Base-by-base conservation (phyloP, 176 grass and related monocot genomes). In the Tillandsia leiboldiana region DNA sequence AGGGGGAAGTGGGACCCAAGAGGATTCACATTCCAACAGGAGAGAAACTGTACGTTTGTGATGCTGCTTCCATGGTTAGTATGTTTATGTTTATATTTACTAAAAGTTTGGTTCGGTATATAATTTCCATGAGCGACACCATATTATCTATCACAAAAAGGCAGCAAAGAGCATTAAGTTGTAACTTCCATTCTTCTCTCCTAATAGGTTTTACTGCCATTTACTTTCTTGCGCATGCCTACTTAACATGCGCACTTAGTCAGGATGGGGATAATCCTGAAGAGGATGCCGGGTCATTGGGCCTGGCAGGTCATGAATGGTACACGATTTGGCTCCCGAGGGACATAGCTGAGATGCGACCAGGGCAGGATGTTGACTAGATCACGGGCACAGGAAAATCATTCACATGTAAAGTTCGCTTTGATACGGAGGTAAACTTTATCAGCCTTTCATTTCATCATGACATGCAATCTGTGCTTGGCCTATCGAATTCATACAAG, bases 191-290 rank as follows among this genome's bases (percentile, higher is more conserved):
- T 14, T 1, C 8, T 58, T 18, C 1, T 3, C 50, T 26, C 9
- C 50, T 33, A 10, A 72, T 65, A 74, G n/a, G 59, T 26, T 6
- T n/a, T 13, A 53, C 7, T 76, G 9, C 48, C 23, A 12, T 72
- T 24, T 24, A 24, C 9, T 78, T 63, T 62, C 26, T 33, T 78
- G 74, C 29, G 3, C 29, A 33, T 33, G 29, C 2, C 3, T 5
- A 33, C 29, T 33, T 33, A 33, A 68, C 84, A 97, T 89, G 94
- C 24, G 24, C 24, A 97, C 68, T 83, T 97, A 78, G 94, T 92
- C 28, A 89, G 94, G 7, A 97, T 97, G 94, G 89, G 94, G 67
- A 97, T 97, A 28, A 81, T 97, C 74, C 79, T 49, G 86, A 86
- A 7, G 89, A 90, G 63, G 94, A 90, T 64, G 94, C 94, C 8